phyloP scores from a whole-genome alignment of 129 eudicot species.

The Rutidosis leptorrhynchoides region DNA sequence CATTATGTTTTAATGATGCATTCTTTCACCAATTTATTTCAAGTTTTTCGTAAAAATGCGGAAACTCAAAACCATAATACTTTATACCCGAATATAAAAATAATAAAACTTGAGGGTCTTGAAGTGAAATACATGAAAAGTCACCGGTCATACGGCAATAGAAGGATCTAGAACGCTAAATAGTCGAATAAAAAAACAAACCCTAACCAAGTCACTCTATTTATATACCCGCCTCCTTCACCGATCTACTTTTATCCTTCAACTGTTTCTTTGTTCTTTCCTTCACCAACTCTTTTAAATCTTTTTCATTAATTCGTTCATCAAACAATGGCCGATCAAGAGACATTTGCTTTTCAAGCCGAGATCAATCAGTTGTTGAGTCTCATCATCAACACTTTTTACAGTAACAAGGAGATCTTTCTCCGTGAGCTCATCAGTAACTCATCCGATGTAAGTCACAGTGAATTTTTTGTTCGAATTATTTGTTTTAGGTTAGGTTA shows the following conservation, averaged over 20 bases:
- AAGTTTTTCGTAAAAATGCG: no score
- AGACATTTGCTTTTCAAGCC: conserved; percentile 91
- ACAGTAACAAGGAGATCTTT: conserved; percentile 93
- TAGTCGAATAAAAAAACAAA: conserved; percentile 12
- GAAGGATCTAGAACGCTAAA: conserved; percentile 54
- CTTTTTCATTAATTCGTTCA: background rate
- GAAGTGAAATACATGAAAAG: background rate
- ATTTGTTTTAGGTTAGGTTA: background rate
- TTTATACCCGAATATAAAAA: background rate
- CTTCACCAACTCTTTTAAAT: background rate
- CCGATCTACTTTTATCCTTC: background rate
- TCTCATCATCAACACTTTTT: conserved; percentile 78
- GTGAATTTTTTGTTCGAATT: background rate
- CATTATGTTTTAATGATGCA: no score
- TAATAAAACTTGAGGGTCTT: background rate
- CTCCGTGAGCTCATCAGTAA: conserved; percentile 88
- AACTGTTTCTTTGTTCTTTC: background rate
- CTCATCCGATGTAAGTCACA: conserved; percentile 62
- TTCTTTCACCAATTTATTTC: no score
- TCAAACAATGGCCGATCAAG: conserved; percentile 59
- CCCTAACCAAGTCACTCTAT: conserved; percentile 26
- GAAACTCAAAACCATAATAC: background rate
- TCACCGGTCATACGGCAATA: background rate
- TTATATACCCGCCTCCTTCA: conserved; percentile 25
- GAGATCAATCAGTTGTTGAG: conserved; percentile 89